phyloP scores from a whole-genome alignment of 2,329 filamentous ascomycete genomes.

The Tolypocladium ovalisporum region DNA sequence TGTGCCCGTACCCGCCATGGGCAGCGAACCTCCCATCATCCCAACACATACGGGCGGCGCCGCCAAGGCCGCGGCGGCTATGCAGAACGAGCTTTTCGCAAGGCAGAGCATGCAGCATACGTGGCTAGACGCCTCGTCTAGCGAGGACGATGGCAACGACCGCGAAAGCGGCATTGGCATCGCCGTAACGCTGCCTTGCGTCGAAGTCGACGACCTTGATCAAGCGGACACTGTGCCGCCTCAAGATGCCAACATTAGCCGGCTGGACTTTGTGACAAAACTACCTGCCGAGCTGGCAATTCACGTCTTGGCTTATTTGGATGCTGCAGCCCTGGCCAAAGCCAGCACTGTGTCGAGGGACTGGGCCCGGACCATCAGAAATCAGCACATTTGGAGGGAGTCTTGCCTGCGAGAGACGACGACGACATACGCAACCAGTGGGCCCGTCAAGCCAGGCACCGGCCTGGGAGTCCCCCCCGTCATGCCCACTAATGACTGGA shows the following conservation, averaged over 20 bases:
- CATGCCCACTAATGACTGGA: conserved; percentile 65
- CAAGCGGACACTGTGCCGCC: conserved; percentile 17
- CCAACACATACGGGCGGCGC: conserved; percentile 49
- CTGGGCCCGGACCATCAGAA: conserved; percentile 37
- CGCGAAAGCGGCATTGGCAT: conserved; percentile 56
- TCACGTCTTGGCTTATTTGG: conserved; percentile 45
- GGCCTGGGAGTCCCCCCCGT: conserved; percentile 47
- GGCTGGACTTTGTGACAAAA: conserved; percentile 45
- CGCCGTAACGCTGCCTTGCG: conserved; percentile 33
- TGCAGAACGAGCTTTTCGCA: conserved; percentile 41
- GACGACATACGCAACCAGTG: conserved; percentile 46
- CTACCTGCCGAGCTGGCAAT: conserved; percentile 49
- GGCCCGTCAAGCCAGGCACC: conserved; percentile 37
- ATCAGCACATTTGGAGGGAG: conserved; percentile 53
- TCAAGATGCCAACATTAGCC: conserved; percentile 32
- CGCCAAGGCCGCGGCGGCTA: conserved; percentile 48
- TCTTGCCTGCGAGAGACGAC: conserved; percentile 53
- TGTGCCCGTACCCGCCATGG: conserved; percentile 36
- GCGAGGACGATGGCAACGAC: conserved; percentile 39
- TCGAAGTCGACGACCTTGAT: conserved; percentile 24
- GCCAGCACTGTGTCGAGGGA: conserved; percentile 37
- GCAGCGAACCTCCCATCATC: conserved; percentile 47
- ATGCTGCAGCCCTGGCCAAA: conserved; percentile 37
- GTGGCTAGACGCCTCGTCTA: conserved; percentile 27
- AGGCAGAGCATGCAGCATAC: conserved; percentile 26